Percentiles rank a stretch among this genome's conserved stretches.
Conservation (phyloP, 176 grass and related monocot genomes). For the Otatea glauca region DNA sequence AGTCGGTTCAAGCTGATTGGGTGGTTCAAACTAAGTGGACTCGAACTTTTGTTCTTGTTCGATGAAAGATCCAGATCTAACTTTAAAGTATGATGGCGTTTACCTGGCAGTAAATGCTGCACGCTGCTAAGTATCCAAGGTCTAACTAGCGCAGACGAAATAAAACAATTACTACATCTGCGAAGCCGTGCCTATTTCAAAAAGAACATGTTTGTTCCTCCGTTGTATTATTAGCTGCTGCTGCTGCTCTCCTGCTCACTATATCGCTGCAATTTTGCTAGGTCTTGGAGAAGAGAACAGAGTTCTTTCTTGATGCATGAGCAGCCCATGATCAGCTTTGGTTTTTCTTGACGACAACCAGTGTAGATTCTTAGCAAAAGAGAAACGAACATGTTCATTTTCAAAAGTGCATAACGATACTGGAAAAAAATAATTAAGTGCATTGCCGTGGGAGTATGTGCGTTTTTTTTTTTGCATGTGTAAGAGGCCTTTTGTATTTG, state of each 20-base stretch:
- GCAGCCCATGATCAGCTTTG: neutral
- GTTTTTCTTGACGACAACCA: neutral
- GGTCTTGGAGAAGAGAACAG: neutral
- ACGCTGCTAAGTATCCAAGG: slow-evolving; percentile 1
- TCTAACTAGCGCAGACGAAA: neutral
- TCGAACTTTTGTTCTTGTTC: slow-evolving; percentile 10
- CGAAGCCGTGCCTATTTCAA: neutral
- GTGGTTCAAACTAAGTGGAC: neutral
- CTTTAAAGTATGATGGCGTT: neutral
- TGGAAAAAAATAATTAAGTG: too few relatives aligned
- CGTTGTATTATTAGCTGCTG: neutral
- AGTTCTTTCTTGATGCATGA: neutral
- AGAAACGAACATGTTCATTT: neutral
- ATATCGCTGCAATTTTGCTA: neutral
- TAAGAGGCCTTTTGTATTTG: too few relatives aligned
- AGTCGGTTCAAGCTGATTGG: neutral
- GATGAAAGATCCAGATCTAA: slow-evolving; percentile 25
- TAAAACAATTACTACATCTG: neutral
- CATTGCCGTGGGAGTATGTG: too few relatives aligned
- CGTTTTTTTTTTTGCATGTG: too few relatives aligned
- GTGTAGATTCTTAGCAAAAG: neutral
- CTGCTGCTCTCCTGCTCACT: neutral
- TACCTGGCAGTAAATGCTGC: neutral
- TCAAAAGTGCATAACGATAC: neutral
- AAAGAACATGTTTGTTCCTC: neutral